These are phyloP conservation scores for Amborella trichopoda DNA, from an alignment of 164 flowering plant genomes.

Conservation along the genomic window DNA sequence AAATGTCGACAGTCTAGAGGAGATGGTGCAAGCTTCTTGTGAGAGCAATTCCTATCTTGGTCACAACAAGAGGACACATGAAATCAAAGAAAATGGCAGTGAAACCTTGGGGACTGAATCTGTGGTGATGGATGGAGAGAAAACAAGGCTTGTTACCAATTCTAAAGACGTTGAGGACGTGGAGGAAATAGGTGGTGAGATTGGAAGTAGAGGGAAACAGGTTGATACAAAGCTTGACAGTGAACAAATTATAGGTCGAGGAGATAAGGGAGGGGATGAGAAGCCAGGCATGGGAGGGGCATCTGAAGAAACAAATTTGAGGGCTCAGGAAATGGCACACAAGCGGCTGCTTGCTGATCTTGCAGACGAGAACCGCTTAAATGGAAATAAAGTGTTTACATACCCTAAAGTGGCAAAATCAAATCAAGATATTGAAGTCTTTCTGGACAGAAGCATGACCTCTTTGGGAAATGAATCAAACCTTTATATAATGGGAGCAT, in stretches of 20 bases:
- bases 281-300: conserved; percentile 11
- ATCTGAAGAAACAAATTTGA: conserved; percentile 21
- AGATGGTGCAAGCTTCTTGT: neutral
- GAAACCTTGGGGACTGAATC: conserved; percentile 11
- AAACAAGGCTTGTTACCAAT: conserved; percentile 6
- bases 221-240: neutral
- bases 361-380: conserved; percentile 40
- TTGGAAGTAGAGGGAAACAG: neutral
- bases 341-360: conserved; percentile 40
- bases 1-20: neutral
- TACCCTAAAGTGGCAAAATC: conserved; percentile 65
- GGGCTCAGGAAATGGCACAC: conserved; percentile 28
- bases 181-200: conserved; percentile 14
- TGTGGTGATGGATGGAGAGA: conserved; percentile 7
- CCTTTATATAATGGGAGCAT: conserved; percentile 82
- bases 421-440: conserved; percentile 61
- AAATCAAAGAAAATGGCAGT: conserved; percentile 9
- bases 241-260: neutral
- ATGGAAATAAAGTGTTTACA: conserved; percentile 49
- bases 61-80: conserved; percentile 14
- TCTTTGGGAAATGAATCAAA: conserved; percentile 53
- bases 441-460: conserved; percentile 62
- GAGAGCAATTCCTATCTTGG: conserved; percentile 7
- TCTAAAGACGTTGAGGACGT: conserved; percentile 5
- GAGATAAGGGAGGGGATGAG: conserved; percentile 1